These are phyloP conservation scores for Tremella yokohamensis DNA, from an alignment of 768 basidiomycete genomes.

Conservation along the genomic window DNA sequence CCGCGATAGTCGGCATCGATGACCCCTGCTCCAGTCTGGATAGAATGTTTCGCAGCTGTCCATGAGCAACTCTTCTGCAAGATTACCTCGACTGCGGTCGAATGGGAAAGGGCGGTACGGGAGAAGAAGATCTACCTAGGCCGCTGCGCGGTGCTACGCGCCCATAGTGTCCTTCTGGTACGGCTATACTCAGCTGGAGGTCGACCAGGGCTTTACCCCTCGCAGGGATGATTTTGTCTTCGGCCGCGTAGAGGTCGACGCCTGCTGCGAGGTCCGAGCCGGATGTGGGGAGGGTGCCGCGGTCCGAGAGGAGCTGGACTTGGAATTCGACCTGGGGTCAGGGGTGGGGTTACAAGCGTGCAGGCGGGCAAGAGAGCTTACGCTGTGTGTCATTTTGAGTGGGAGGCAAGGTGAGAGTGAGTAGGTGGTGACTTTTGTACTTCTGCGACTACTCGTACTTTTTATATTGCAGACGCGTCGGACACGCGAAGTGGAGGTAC, in stretches of 20 bases:
- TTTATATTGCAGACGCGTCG: too few species aligned
- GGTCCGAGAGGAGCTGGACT: constrained; percentile 77
- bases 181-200: constrained; percentile 87
- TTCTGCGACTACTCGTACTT: too few species aligned
- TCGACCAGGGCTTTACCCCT: constrained; percentile 86
- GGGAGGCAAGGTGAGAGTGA: too few species aligned
- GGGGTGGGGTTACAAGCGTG: too few species aligned
- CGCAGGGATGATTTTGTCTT: constrained; percentile 76
- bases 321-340: constrained; percentile 54
- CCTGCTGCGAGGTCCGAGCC: constrained; percentile 85
- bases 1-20: constrained; percentile 97
- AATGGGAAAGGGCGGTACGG: too few species aligned
- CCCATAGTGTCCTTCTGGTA: constrained; percentile 89
- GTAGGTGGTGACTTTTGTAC: too few species aligned
- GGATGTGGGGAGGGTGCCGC: constrained; percentile 77
- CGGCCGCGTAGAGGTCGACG: constrained; percentile 89
- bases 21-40: constrained; percentile 95
- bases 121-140: constrained; percentile 63
- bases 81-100: background rate
- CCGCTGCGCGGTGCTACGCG: constrained; percentile 94
- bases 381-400: too few species aligned
- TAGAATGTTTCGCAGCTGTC: constrained; percentile 91
- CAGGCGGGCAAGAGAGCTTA: too few species aligned
- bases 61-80: background rate
- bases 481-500: too few species aligned